Evolutionary conservation across 495 filamentous ascomycete species (phyloP).

Genomic region (Penicillium coffeae): DNA sequence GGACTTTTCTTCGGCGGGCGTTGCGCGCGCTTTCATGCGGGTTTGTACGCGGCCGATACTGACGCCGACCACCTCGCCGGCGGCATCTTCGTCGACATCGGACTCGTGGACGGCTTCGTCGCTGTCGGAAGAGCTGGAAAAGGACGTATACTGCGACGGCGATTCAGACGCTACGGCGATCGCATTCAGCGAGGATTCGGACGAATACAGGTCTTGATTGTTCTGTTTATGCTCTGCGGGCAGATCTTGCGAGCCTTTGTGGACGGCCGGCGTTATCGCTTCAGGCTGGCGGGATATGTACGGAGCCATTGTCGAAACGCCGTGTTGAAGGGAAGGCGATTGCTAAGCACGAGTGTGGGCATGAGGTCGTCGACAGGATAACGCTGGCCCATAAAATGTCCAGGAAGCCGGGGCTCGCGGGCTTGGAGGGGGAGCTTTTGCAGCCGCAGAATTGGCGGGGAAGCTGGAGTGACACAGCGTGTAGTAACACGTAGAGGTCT

Average conservation of each 20-base stretch:
- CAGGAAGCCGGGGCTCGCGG: background rate
- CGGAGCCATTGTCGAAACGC: slow-evolving; percentile 6
- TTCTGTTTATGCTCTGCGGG: background rate
- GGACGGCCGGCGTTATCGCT: slow-evolving; percentile 1
- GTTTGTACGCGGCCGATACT: slow-evolving; percentile 72
- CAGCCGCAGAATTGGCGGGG: background rate
- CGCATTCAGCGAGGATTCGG: slow-evolving; percentile 19
- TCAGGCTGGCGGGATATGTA: slow-evolving; percentile 6
- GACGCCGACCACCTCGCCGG: slow-evolving; percentile 68
- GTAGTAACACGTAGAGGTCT: too few species aligned
- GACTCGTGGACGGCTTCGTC: slow-evolving; percentile 20
- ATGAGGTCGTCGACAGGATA: background rate
- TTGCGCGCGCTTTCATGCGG: slow-evolving; percentile 64
- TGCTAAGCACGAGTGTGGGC: background rate
- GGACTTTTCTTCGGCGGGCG: slow-evolving; percentile 71
- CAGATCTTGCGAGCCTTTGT: background rate
- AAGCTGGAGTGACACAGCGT: background rate
- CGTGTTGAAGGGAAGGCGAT: background rate
- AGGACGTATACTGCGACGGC: slow-evolving; percentile 23
- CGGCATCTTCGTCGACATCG: slow-evolving; percentile 35
- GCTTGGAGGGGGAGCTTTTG: background rate
- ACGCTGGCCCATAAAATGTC: background rate
- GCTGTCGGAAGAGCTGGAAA: slow-evolving; percentile 40
- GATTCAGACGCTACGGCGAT: slow-evolving; percentile 19
- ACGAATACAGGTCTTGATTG: slow-evolving; percentile 15